These are phyloP conservation scores for Bipolaris sorokiniana DNA, from an alignment of 2,329 filamentous ascomycete genomes.

Conservation along the genomic window DNA sequence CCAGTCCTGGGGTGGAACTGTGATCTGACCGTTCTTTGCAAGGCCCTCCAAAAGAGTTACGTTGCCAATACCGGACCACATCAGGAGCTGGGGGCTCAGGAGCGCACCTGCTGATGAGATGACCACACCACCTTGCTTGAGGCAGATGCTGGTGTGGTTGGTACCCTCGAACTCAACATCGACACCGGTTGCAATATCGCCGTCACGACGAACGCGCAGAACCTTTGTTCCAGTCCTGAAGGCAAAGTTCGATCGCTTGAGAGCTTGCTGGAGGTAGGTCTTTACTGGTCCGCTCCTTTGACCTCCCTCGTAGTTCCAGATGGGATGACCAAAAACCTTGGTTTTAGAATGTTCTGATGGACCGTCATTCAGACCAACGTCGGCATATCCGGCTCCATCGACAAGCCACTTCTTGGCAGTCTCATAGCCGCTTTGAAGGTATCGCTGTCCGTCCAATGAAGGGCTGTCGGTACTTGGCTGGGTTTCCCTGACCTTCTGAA, in stretches of 20 bases:
- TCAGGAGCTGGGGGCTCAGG: constrained; percentile 47
- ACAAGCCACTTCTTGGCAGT: constrained; percentile 60
- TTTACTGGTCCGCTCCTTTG: constrained; percentile 58
- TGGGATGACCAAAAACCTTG: constrained; percentile 57
- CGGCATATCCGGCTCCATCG: constrained; percentile 54
- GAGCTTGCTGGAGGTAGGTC: constrained; percentile 60
- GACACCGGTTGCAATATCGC: constrained; percentile 53
- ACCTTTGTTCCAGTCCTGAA: constrained; percentile 55
- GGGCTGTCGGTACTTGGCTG: constrained; percentile 55
- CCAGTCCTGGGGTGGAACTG: constrained; percentile 50
- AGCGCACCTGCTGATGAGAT: constrained; percentile 45
- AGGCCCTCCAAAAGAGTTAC: constrained; percentile 36
- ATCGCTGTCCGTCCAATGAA: constrained; percentile 55
- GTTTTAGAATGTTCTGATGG: constrained; percentile 53
- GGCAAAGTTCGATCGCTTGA: constrained; percentile 38
- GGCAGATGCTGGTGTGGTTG: constrained; percentile 33
- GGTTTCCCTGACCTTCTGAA: constrained; percentile 52
- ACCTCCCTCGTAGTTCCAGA: constrained; percentile 57
- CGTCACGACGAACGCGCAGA: constrained; percentile 52
- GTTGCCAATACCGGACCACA: constrained; percentile 50
- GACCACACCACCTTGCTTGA: constrained; percentile 36
- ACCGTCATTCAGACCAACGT: constrained; percentile 56
- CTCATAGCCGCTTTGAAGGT: constrained; percentile 57
- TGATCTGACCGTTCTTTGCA: constrained; percentile 46
- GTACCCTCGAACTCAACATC: constrained; percentile 46